These are phyloP conservation scores for Rostrohypoxylon terebratum DNA, from an alignment of 495 filamentous ascomycete species.

Conservation along the genomic window DNA sequence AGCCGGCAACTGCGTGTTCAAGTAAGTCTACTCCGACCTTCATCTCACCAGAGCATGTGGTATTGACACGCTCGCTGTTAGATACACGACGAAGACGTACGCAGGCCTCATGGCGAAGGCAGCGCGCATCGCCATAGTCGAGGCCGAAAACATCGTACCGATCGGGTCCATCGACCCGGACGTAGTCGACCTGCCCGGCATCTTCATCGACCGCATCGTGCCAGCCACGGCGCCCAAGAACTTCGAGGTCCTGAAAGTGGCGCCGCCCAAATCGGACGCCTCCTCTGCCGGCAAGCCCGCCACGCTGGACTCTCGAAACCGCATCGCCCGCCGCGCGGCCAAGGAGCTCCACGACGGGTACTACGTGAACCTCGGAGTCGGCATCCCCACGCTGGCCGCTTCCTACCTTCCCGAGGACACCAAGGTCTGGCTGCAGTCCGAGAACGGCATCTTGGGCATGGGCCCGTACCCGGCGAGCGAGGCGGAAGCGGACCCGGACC, in stretches of 20 bases:
- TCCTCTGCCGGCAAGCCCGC: slow-evolving; percentile 27
- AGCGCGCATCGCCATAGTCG: slow-evolving; percentile 71
- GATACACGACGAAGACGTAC: slow-evolving; percentile 72
- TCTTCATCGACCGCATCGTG: slow-evolving; percentile 73
- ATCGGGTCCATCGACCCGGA: slow-evolving; percentile 68
- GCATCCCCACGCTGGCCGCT: slow-evolving; percentile 71
- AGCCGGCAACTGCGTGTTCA: slow-evolving; percentile 72
- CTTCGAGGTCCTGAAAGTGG: slow-evolving; percentile 66
- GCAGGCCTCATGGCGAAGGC: slow-evolving; percentile 71
- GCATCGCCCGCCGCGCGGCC: slow-evolving; percentile 69
- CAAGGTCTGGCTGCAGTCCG: slow-evolving; percentile 69
- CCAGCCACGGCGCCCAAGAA: slow-evolving; percentile 65
- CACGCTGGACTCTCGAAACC: slow-evolving; percentile 60
- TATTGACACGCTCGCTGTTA: slow-evolving; percentile 23
- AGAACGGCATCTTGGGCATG: slow-evolving; percentile 72
- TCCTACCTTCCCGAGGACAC: slow-evolving; percentile 63
- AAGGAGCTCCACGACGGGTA: slow-evolving; percentile 72
- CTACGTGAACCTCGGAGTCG: slow-evolving; percentile 75
- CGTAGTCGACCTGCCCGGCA: slow-evolving; percentile 70
- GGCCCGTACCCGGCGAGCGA: slow-evolving; percentile 68
- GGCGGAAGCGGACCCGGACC: slow-evolving; percentile 67
- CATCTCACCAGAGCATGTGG: not conserved
- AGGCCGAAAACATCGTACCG: slow-evolving; percentile 75
- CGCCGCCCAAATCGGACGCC: slow-evolving; percentile 35
- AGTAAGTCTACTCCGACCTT: slow-evolving; percentile 44